These are phyloP conservation scores for Erythrophleum fordii DNA, from an alignment of 306 rosid species.

Conservation along the genomic window DNA sequence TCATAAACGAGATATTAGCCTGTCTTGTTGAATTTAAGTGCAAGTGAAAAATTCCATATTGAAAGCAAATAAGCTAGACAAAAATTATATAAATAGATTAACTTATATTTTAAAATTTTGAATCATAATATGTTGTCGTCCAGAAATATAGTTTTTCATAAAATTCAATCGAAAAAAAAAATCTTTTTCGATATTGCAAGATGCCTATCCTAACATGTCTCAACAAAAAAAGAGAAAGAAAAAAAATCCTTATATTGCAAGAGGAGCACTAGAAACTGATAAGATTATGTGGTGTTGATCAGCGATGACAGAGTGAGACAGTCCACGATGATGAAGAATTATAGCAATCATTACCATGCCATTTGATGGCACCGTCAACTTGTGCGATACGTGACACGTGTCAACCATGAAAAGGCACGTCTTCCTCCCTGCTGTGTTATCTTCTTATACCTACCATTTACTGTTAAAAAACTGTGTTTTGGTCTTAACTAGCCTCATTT, in stretches of 20 bases:
- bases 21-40: too few species aligned
- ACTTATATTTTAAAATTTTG: too few species aligned
- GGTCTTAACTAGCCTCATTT: neutral
- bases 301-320: neutral
- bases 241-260: neutral
- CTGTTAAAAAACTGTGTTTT: neutral
- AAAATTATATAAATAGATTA: too few species aligned
- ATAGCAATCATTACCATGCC: neutral
- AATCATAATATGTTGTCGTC: too few species aligned
- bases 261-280: neutral
- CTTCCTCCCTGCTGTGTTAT: neutral
- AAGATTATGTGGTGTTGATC: neutral
- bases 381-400: slow-evolving; percentile 39
- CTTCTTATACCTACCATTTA: neutral
- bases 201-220: too few species aligned
- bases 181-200: too few species aligned
- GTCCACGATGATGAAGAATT: neutral
- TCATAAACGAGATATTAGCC: too few species aligned
- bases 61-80: too few species aligned
- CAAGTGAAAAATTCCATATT: too few species aligned
- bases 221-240: too few species aligned
- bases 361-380: slow-evolving; percentile 54
- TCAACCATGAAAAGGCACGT: neutral
- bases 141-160: too few species aligned
- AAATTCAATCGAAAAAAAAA: too few species aligned